Conservation (phyloP, 805 yeast species). For the Priceomyces fermenticarens region DNA sequence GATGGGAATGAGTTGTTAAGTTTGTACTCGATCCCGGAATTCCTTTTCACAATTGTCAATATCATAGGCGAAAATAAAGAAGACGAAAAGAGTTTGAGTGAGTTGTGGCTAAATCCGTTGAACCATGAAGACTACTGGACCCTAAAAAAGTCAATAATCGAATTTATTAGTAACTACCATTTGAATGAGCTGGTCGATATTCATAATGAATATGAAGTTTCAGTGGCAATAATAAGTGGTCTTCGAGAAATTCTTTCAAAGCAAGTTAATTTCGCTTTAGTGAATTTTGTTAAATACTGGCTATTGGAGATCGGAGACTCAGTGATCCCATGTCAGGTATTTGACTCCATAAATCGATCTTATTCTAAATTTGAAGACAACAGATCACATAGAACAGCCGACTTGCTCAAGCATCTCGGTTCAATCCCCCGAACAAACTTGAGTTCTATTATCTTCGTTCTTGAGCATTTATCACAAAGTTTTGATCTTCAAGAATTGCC, state of each 20-base stretch:
- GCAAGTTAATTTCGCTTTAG: constrained; percentile 8
- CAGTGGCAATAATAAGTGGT: constrained; percentile 18
- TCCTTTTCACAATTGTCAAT: constrained; percentile 21
- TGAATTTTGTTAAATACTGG: constrained; percentile 39
- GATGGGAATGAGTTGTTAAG: constrained; percentile 15
- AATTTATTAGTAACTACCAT: constrained; percentile 17
- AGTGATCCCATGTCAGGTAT: constrained; percentile 39
- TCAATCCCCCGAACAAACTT: constrained; percentile 39
- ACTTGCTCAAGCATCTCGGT: constrained; percentile 23
- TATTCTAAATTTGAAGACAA: constrained; percentile 10
- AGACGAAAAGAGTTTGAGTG: background rate
- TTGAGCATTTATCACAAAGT: constrained; percentile 31
- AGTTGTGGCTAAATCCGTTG: constrained; percentile 29
- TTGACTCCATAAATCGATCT: constrained; percentile 25
- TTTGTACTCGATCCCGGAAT: constrained; percentile 30
- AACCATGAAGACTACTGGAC: constrained; percentile 33
- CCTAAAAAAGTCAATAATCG: constrained; percentile 26
- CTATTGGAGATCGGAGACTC: constrained; percentile 40
- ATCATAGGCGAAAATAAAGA: constrained; percentile 14
- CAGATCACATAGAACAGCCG: constrained; percentile 11
- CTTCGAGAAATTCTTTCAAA: constrained; percentile 12
- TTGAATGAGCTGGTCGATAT: constrained; percentile 7
- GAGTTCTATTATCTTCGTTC: constrained; percentile 29
- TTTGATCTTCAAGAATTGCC: constrained; percentile 21
- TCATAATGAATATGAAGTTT: constrained; percentile 18